Evolutionary conservation across 495 filamentous ascomycete species (phyloP).

Genomic region (Hypoxylon perforatum): DNA sequence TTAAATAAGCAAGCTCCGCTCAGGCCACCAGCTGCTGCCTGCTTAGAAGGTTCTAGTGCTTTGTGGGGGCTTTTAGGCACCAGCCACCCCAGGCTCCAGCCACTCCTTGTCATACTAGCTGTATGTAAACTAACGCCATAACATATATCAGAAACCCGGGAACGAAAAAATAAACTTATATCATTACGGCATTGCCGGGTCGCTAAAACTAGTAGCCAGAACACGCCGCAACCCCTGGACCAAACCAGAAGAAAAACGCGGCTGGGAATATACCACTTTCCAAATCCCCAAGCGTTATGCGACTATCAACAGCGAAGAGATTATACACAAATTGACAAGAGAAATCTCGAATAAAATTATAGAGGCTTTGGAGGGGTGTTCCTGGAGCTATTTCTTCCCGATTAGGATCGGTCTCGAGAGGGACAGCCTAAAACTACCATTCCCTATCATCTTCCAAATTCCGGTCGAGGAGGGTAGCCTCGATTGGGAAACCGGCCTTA

Average conservation of each 20-base stretch:
- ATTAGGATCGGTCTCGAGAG: constrained; percentile 14
- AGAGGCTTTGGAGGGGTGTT: background rate
- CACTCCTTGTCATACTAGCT: no score
- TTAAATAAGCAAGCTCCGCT: no score
- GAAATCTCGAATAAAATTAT: background rate
- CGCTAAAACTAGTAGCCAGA: background rate
- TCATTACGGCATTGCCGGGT: background rate
- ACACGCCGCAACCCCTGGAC: constrained; percentile 17
- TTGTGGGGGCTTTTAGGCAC: no score
- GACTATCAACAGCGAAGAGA: background rate
- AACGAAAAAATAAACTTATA: no score
- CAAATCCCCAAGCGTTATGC: background rate
- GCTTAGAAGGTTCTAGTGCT: no score
- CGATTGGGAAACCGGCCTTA: constrained; percentile 2
- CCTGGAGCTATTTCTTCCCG: constrained; percentile 17
- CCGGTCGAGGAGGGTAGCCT: constrained; percentile 1
- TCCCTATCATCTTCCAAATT: background rate
- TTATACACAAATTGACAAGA: background rate
- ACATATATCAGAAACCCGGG: no score
- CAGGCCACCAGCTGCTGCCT: no score
- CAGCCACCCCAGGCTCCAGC: no score
- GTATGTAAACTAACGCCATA: no score
- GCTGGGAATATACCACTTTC: background rate
- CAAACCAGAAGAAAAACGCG: background rate
- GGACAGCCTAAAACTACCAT: background rate